These are phyloP conservation scores for Dioscorea cayenensis DNA, from an alignment of 116 monocot genomes.

Conservation along the genomic window DNA sequence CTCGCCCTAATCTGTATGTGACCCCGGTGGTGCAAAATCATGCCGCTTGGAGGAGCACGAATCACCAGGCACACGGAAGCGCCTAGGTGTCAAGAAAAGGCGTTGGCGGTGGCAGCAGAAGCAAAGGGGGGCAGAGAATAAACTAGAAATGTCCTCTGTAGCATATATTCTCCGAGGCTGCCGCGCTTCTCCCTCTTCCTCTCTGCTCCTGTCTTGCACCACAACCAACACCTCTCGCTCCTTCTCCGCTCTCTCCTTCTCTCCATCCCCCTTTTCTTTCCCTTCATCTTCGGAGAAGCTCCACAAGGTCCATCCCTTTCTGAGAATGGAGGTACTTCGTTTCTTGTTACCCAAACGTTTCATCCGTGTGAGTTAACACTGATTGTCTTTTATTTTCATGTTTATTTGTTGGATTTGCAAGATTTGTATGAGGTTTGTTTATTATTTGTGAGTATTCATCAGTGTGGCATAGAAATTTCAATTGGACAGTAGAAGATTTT, in stretches of 20 bases:
- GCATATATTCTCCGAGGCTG: background rate
- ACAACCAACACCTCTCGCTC: background rate
- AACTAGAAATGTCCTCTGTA: background rate
- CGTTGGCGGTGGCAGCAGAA: background rate
- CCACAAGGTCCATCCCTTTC: background rate
- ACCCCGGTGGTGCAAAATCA: too few species aligned
- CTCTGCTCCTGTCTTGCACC: background rate
- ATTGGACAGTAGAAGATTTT: too few species aligned
- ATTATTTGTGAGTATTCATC: too few species aligned
- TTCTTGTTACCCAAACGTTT: background rate
- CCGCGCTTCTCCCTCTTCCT: background rate
- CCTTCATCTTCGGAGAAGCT: background rate
- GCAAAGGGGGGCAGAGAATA: background rate
- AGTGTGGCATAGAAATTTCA: too few species aligned
- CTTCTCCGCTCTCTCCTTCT: background rate
- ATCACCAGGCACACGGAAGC: too few species aligned
- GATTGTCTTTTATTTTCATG: background rate
- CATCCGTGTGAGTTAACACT: background rate
- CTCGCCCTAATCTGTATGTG: too few species aligned
- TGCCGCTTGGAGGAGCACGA: too few species aligned
- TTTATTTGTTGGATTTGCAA: too few species aligned
- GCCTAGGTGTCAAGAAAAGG: background rate
- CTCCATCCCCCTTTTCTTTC: background rate
- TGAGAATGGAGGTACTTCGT: conserved; percentile 11
- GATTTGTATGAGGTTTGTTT: too few species aligned